Evolutionary conservation across 2,329 filamentous ascomycete species (phyloP).

Genomic region (Ophiostoma ulmi): DNA sequence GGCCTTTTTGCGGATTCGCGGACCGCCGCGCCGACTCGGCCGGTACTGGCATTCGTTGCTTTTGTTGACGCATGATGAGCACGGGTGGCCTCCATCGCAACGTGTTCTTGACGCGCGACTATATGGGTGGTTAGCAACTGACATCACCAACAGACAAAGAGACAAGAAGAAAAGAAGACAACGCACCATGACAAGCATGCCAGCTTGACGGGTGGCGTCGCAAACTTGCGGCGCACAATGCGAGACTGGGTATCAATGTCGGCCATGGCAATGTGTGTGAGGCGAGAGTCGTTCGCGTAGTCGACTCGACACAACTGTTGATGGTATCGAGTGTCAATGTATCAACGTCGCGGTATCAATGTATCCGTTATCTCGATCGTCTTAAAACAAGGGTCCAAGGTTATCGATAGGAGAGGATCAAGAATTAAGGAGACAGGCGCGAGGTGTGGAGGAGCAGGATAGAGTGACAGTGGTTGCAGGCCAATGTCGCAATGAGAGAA

Average conservation of each 20-base stretch:
- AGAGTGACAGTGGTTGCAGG: background rate
- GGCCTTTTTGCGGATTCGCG: slow-evolving; percentile 41
- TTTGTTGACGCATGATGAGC: slow-evolving; percentile 37
- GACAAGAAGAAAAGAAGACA: background rate
- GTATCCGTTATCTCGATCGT: background rate
- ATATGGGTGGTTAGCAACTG: slow-evolving; percentile 30
- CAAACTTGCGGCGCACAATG: slow-evolving; percentile 36
- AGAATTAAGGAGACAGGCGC: background rate
- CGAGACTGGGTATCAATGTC: slow-evolving; percentile 22
- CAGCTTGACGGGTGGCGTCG: slow-evolving; percentile 46
- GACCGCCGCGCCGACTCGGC: slow-evolving; percentile 42
- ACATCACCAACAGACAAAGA: background rate
- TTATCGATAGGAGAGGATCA: background rate
- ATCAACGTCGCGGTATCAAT: background rate
- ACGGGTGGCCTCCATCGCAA: slow-evolving; percentile 29
- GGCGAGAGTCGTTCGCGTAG: background rate
- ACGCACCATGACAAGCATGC: slow-evolving; percentile 48
- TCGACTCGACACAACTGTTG: background rate
- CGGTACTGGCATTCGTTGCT: slow-evolving; percentile 41
- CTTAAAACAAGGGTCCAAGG: background rate
- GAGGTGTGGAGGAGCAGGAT: background rate
- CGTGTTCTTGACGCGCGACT: slow-evolving; percentile 30
- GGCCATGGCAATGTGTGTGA: slow-evolving; percentile 18
- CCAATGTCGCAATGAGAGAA: slow-evolving; percentile 1
- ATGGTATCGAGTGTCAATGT: background rate